Percentiles rank a stretch among this genome's conserved stretches.
Conservation (phyloP, 495 filamentous ascomycete genomes). For the Emericellopsis terricola region DNA sequence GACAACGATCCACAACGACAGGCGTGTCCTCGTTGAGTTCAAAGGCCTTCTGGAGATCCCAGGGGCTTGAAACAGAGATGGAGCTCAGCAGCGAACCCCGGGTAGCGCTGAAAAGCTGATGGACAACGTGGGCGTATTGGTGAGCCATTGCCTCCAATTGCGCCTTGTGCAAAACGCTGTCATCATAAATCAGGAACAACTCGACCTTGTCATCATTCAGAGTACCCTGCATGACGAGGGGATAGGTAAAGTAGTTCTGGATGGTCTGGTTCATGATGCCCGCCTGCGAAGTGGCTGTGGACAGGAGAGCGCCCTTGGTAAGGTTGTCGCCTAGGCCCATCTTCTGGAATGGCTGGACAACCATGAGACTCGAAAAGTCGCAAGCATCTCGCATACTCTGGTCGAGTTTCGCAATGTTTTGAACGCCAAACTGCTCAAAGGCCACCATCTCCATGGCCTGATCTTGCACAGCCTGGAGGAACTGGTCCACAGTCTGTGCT, state of each 20-base stretch:
- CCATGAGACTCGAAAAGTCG: conserved; percentile 22
- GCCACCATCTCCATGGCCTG: conserved; percentile 18
- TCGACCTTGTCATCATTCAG: conserved; percentile 2
- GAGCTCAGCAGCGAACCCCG: not conserved
- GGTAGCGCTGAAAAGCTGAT: not conserved
- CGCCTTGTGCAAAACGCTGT: conserved; percentile 3
- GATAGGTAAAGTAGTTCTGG: conserved; percentile 10
- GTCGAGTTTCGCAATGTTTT: conserved; percentile 18
- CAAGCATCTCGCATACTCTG: conserved; percentile 12
- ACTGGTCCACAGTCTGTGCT: conserved; percentile 3
- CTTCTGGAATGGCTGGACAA: conserved; percentile 15
- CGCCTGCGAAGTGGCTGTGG: too few relatives aligned
- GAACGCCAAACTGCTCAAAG: conserved; percentile 27
- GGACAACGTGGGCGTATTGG: conserved; percentile 5
- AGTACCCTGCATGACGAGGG: conserved; percentile 8
- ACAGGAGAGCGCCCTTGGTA: too few relatives aligned
- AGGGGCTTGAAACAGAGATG: not conserved
- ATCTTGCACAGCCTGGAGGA: conserved; percentile 12
- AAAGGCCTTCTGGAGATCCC: conserved; percentile 1
- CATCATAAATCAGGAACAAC: conserved; percentile 6
- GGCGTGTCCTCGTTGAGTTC: too few relatives aligned
- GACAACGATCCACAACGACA: not conserved
- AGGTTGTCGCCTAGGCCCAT: not conserved
- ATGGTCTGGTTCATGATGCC: too few relatives aligned
- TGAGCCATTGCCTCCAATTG: conserved; percentile 7